phyloP scores from a whole-genome alignment of 2,329 filamentous ascomycete genomes.

The Ophiocordyceps camponoti-floridani region DNA sequence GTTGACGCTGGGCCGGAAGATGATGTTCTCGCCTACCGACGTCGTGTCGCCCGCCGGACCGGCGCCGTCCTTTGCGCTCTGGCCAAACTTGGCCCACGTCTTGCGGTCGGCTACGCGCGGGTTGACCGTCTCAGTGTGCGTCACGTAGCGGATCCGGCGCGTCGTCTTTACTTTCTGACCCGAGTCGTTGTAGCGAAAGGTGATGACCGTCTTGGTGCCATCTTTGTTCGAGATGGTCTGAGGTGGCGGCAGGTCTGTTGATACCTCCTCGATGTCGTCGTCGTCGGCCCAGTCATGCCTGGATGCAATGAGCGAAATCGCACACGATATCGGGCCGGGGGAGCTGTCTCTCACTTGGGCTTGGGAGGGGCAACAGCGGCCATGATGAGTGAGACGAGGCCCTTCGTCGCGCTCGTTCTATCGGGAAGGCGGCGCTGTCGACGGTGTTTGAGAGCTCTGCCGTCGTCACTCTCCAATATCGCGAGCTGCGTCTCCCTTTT shows the following conservation, averaged over 20 bases:
- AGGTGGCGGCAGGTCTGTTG: conserved; percentile 56
- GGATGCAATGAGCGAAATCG: conserved; percentile 14
- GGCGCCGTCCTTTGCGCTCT: conserved; percentile 64
- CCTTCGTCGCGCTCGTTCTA: not conserved
- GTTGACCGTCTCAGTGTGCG: conserved; percentile 87
- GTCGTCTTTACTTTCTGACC: conserved; percentile 96
- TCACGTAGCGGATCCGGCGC: conserved; percentile 81
- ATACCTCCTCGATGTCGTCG: conserved; percentile 66
- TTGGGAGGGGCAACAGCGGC: conserved; percentile 19
- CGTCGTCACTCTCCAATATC: not conserved
- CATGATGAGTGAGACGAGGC: conserved; percentile 12
- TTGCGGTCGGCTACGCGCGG: conserved; percentile 91
- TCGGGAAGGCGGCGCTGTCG: not conserved
- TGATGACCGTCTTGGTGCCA: conserved; percentile 89
- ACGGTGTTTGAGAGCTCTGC: not conserved
- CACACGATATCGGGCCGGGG: not conserved
- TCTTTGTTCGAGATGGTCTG: conserved; percentile 95
- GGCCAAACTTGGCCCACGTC: conserved; percentile 82
- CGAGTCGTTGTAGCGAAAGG: conserved; percentile 78
- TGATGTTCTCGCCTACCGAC: conserved; percentile 91
- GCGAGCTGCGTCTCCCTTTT: not conserved
- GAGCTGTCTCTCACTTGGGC: conserved; percentile 18
- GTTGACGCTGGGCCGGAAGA: conserved; percentile 83
- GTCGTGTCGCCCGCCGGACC: conserved; percentile 84
- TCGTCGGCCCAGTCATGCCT: conserved; percentile 87